Base-by-base conservation (phyloP, 2,329 filamentous ascomycete species). In the Cladosporium colombiae region DNA sequence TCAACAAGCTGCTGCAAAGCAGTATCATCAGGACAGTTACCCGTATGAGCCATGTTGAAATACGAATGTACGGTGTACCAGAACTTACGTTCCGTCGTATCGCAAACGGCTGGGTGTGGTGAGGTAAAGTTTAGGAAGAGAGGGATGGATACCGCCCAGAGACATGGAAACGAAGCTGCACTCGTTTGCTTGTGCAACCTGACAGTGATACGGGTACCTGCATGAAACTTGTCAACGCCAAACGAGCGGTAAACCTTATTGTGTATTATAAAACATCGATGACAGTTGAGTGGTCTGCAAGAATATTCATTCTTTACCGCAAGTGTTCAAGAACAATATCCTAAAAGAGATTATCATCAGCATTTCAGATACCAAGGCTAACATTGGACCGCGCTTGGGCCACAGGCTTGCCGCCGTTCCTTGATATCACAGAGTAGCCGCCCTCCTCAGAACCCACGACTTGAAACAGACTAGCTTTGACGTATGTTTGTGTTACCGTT, bases 1-100 rank as follows among this genome's bases (percentile, higher is more conserved):
- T 73, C 65, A 1, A 86, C 68, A 1, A 85, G 64, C 46, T 79
- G 70, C 60, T 83, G 75, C 0, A 81, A 65, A 0, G 72, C 71
- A 0, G 70, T 66, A 57, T 88, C 83, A 0, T 80, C 56, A 0
- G 82, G 81, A 67, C 85, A 88, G 21, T 85, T 81, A 0, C 78
- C 80, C 0, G 44, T 21, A 65, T 88, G 86, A n/a, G n/a, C 64
- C 64, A 68, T 68, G 6, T 44, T 53, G 46, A 21, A 2, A 3
- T 44, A 7, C 10, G 18, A n/a, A 10, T 1, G 18, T 3, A n/a
- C 8, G 18, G 18, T 10, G 6, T 2, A 6, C n/a, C 5, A 14
- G 11, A 35, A 16, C 11, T 14, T 13, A 14, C 11, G 31, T 7
- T 33, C 11, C 27, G 27, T 3, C 6, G 3, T n/a, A 8, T 10